phyloP scores from a whole-genome alignment of 176 grass and related monocot species.

The Oryza meridionalis region DNA sequence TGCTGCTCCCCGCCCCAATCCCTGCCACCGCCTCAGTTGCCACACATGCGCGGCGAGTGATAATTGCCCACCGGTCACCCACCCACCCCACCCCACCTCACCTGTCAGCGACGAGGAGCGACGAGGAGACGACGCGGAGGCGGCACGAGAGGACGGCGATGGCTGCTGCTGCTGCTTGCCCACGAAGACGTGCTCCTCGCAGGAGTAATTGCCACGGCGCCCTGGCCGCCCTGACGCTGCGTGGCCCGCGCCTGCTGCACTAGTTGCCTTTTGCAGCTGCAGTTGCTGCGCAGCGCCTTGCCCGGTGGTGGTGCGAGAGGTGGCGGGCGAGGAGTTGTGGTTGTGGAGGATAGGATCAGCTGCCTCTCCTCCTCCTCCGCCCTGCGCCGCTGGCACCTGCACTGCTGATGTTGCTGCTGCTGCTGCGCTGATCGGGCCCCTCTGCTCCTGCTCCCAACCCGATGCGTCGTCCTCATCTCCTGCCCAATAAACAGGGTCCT shows the following conservation, averaged over 20 bases:
- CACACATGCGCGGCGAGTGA: conserved; percentile 47
- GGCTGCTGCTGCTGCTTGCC: background rate
- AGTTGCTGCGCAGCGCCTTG: conserved; percentile 16
- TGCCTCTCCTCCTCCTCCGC: background rate
- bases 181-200: background rate
- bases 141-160: background rate
- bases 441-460: conserved; percentile 26
- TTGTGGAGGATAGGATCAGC: background rate
- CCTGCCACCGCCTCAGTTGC: conserved; percentile 24
- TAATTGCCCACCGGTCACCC: conserved; percentile 36
- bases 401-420: background rate
- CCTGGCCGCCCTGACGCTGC: background rate
- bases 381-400: conserved; percentile 34
- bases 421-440: background rate
- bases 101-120: conserved; percentile 35
- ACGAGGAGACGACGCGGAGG: conserved; percentile 11
- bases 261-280: conserved; percentile 39
- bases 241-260: conserved; percentile 20
- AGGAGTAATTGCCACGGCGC: conserved; percentile 8
- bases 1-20: background rate
- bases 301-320: conserved; percentile 20
- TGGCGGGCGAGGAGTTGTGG: background rate
- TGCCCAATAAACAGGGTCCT: conserved; percentile 24
- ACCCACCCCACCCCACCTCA: conserved; percentile 30
- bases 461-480: conserved; percentile 42